Conservation (phyloP, 257 asterid species). For the Lithospermum erythrorhizon region DNA sequence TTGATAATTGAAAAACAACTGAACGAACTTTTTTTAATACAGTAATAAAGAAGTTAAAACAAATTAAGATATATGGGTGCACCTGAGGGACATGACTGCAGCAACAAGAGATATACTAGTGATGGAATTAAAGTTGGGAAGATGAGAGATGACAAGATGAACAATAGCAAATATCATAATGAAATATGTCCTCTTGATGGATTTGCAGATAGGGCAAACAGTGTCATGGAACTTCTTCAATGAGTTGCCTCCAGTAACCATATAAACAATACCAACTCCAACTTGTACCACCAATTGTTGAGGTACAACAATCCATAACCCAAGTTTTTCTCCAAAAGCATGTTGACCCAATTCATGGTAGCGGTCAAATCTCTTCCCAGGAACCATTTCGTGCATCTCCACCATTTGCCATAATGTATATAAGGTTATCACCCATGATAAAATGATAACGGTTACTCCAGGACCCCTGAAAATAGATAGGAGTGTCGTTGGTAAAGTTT, state of each 20-base stretch:
- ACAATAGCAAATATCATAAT: conserved; percentile 34
- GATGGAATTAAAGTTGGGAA: conserved; percentile 39
- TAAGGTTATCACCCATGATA: conserved; percentile 50
- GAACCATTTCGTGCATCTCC: conserved; percentile 47
- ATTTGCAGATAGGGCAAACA: conserved; percentile 12
- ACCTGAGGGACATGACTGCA: conserved; percentile 49
- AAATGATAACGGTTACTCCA: conserved; percentile 25
- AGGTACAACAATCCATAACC: conserved; percentile 47
- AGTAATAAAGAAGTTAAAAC: neutral
- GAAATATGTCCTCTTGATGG: conserved; percentile 22
- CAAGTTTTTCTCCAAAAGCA: conserved; percentile 43
- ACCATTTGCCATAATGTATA: conserved; percentile 63
- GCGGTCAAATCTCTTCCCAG: conserved; percentile 43
- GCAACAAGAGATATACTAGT: conserved; percentile 34
- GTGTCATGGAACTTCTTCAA: conserved; percentile 28
- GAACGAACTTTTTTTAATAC: too few relatives aligned
- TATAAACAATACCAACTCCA: conserved; percentile 43
- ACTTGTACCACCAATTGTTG: conserved; percentile 42
- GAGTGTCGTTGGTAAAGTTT: too few relatives aligned
- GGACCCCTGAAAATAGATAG: conserved; percentile 37
- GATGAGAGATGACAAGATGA: conserved; percentile 39
- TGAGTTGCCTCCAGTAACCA: conserved; percentile 51
- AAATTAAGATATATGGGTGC: too few relatives aligned
- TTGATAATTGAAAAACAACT: too few relatives aligned
- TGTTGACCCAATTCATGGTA: conserved; percentile 50